Evolutionary conservation across 768 basidiomycete species (phyloP), one percentile per base, ranked within the genome.

Genomic region (Glaciozyma martinii): DNA sequence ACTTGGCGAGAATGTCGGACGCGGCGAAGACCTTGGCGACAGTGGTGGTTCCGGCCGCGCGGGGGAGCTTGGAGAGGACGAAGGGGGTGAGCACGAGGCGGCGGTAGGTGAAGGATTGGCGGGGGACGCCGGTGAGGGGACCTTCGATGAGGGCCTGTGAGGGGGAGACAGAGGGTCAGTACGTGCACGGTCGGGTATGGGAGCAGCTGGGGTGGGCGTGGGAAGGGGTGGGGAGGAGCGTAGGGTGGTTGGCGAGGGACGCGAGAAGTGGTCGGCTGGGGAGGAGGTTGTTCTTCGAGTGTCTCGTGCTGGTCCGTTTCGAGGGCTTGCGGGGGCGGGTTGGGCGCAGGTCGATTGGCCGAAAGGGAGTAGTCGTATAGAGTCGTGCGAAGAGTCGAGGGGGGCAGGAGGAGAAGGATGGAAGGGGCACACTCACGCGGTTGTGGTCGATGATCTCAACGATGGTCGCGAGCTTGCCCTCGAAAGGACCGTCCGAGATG

Each of bases 391-490:
- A 21, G 33, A 37, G 54, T 32, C 32, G 54, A n/a, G 30, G 27
- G 10, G 42, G 15, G 5, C 29, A 21, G 42, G 29, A 23, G 8
- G 21, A 21, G 18, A 12, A 43, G 42, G 1, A n/a, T 10, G 18
- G 18, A 9, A 42, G 29, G 54, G 13, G 32, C 29, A 44, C 21
- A 78, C 88, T 67, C 76, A 95, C 94, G 77, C 93, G 85, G 82
- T 92, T 94, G 83, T 98, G 94, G 84, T 98, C 95, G 71, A 98
- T 93, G 78, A 98, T 93, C 79, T 98, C 92, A 58, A 85, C 86
- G 77, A 99, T 93, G 70, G 91, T 87, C 62, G 95, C 95, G 74
- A 95, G 89, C 78, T 86, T 88, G 72, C 92, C 92, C 53, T 84
- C 81, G 65, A 80, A 83, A 63, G 90, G 89, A 62, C 94, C 94